These are phyloP conservation scores for Candida anutae DNA, from an alignment of 1,139 yeast species.

Conservation along the genomic window DNA sequence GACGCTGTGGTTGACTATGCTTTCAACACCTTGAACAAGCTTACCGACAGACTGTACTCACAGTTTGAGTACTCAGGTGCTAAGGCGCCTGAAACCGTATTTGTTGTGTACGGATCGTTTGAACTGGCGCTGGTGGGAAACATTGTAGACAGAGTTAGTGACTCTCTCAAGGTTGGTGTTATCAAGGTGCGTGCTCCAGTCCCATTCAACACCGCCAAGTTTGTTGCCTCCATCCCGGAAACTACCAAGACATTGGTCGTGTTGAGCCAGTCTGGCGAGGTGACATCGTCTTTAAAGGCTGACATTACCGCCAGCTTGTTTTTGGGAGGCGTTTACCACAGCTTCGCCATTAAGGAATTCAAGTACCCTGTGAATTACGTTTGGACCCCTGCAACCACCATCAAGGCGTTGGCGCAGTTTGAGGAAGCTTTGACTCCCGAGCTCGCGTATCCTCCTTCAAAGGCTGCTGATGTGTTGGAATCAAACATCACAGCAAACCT, in stretches of 20 bases:
- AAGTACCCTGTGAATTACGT: conserved; percentile 43
- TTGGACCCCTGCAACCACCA: conserved; percentile 52
- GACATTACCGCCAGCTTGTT: conserved; percentile 73
- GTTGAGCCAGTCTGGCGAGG: conserved; percentile 42
- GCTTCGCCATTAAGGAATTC: conserved; percentile 40
- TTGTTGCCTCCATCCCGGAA: conserved; percentile 51
- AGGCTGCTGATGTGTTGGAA: conserved; percentile 3
- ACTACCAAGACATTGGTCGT: conserved; percentile 57
- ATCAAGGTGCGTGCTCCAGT: conserved; percentile 70
- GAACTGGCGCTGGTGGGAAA: conserved; percentile 51
- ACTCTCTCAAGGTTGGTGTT: conserved; percentile 45
- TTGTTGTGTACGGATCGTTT: conserved; percentile 70
- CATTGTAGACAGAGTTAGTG: conserved; percentile 29
- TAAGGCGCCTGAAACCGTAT: conserved; percentile 54
- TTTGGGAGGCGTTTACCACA: conserved; percentile 37
- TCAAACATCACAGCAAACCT: conserved; percentile 29
- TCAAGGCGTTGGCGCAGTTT: conserved; percentile 36
- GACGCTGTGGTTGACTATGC: conserved; percentile 35
- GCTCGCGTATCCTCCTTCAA: conserved; percentile 1
- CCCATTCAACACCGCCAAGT: conserved; percentile 61
- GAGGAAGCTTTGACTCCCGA: conserved; percentile 1
- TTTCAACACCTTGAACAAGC: conserved; percentile 43
- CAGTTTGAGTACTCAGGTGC: conserved; percentile 70
- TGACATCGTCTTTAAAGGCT: conserved; percentile 45
- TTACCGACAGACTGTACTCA: conserved; percentile 51